Percentiles rank a stretch among this genome's conserved stretches.
Evolutionary conservation across 106 monocot genomes (phyloP).

Genomic region (Narthecium ossifragum): DNA sequence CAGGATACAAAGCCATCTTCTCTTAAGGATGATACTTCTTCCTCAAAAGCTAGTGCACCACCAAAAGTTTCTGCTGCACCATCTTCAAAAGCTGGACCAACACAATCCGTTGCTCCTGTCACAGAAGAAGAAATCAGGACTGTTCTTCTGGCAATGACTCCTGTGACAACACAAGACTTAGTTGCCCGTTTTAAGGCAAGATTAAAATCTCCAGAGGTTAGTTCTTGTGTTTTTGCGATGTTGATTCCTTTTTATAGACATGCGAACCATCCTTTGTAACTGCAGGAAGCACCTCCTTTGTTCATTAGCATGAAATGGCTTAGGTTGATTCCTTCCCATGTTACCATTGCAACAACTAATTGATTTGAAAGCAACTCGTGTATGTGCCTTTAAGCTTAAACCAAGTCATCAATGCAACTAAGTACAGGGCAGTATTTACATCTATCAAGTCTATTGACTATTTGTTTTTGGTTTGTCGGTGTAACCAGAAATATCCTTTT

Average conservation of each 20-base stretch:
- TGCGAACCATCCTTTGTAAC: not conserved
- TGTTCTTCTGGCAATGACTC: conserved; percentile 54
- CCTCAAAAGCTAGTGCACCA: conserved; percentile 31
- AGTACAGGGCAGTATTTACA: too few relatives aligned
- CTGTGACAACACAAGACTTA: conserved; percentile 84
- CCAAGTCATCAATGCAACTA: not conserved
- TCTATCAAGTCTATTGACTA: too few relatives aligned
- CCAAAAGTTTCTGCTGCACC: conserved; percentile 21
- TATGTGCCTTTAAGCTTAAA: not conserved
- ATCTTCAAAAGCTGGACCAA: conserved; percentile 24
- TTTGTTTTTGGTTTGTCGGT: too few relatives aligned
- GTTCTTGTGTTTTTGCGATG: not conserved
- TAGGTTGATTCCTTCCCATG: not conserved
- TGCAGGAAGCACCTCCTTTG: conserved; percentile 22
- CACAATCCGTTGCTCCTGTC: conserved; percentile 44
- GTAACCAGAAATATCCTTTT: too few relatives aligned
- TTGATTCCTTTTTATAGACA: not conserved
- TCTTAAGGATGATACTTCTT: conserved; percentile 59
- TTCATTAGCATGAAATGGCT: not conserved
- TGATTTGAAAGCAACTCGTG: not conserved
- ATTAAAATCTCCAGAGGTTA: conserved; percentile 51
- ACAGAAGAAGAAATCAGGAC: conserved; percentile 85
- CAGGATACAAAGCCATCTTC: conserved; percentile 43
- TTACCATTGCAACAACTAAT: too few relatives aligned
- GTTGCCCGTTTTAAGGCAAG: conserved; percentile 77